A percentile compares a stretch with the other conserved stretches of the same genome.
Conservation (phyloP, 78 protist genomes). For the Dictyostelium capitatum region DNA sequence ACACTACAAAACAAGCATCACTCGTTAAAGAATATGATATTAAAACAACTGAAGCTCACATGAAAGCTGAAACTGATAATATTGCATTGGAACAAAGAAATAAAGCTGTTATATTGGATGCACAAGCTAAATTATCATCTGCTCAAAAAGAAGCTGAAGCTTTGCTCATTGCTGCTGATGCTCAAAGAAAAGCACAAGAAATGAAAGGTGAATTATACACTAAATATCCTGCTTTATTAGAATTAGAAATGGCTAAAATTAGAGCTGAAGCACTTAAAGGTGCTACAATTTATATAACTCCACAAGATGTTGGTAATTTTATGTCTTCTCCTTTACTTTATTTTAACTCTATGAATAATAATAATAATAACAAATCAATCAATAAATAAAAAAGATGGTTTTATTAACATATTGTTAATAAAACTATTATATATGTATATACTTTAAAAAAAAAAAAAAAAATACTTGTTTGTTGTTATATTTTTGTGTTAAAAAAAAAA, state of each 20-base stretch:
- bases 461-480: too few species aligned
- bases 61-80: constrained; percentile 67
- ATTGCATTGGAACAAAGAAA: constrained; percentile 40
- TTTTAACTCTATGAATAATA: not conserved
- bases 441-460: too few species aligned
- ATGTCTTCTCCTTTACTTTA: constrained; percentile 25
- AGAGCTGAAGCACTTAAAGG: constrained; percentile 44
- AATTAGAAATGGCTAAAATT: constrained; percentile 58
- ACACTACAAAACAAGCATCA: constrained; percentile 57
- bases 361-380: too few species aligned
- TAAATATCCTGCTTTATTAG: constrained; percentile 27
- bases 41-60: constrained; percentile 64
- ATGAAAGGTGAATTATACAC: constrained; percentile 47
- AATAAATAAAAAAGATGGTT: not conserved
- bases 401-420: not conserved
- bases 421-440: too few species aligned
- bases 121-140: constrained; percentile 43
- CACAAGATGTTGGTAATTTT: constrained; percentile 43
- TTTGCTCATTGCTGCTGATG: constrained; percentile 37
- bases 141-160: constrained; percentile 67
- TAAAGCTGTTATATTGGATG: constrained; percentile 45
- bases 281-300: constrained; percentile 45
- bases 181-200: constrained; percentile 33
- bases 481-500: too few species aligned
- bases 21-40: constrained; percentile 63